These are phyloP conservation scores for Beauveria sp. DNA, from an alignment of 2,329 filamentous ascomycete species.

Conservation along the genomic window DNA sequence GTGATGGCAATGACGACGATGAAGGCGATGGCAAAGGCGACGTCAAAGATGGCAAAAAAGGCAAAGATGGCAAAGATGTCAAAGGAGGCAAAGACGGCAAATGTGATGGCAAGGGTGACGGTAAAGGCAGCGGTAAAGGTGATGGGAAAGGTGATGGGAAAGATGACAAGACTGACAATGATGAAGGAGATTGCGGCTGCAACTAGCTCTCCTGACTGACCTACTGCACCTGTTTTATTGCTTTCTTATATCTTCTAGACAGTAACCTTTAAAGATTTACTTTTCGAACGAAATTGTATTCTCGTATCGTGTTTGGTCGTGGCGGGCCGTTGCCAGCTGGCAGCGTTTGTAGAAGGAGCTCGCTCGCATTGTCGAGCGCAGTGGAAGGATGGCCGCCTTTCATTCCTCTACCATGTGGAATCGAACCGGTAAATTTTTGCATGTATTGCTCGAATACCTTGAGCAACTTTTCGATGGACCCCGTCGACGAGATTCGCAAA, in stretches of 20 bases:
- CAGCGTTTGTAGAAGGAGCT: background rate
- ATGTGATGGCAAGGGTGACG: background rate
- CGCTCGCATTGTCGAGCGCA: background rate
- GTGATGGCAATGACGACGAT: background rate
- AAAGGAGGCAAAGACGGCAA: background rate
- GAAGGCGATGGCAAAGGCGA: background rate
- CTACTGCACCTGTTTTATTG: background rate
- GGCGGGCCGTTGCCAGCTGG: background rate
- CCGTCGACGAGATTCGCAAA: constrained; percentile 22
- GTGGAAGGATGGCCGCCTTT: background rate
- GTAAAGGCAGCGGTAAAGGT: background rate
- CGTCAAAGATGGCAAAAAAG: background rate
- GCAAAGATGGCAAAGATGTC: background rate
- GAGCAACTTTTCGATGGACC: background rate
- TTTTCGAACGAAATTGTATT: background rate
- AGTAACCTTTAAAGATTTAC: background rate
- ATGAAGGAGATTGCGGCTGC: constrained; percentile 10
- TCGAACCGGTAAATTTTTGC: background rate
- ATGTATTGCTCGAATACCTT: background rate
- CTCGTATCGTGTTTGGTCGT: background rate
- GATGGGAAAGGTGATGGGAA: background rate
- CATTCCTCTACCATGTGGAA: background rate
- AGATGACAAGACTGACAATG: background rate
- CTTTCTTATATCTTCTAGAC: background rate
- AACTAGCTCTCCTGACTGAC: background rate